These are phyloP conservation scores for Antitrichia curtipendula DNA, from an alignment of 225 moss, liverwort and hornwort genomes.

Conservation along the genomic window DNA sequence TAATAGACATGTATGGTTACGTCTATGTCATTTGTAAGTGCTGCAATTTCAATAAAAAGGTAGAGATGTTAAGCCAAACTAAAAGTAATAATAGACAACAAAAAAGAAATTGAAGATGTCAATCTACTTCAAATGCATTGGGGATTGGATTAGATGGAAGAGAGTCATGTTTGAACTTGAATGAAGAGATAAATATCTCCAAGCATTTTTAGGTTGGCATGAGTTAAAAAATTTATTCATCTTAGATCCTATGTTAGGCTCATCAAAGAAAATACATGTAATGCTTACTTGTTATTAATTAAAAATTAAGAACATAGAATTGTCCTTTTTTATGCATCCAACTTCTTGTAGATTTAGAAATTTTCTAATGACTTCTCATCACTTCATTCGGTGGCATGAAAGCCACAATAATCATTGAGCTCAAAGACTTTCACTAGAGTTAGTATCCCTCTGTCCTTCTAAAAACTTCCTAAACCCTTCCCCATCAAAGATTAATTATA, in stretches of 20 bases:
- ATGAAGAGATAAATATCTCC: background rate
- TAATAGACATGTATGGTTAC: fast-evolving
- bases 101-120: background rate
- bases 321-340: background rate
- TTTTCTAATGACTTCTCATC: too few relatives aligned
- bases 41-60: background rate
- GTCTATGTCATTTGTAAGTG: too few relatives aligned
- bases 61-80: fast-evolving
- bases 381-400: background rate
- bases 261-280: fast-evolving
- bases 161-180: background rate
- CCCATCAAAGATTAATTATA: too few relatives aligned
- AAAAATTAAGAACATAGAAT: background rate
- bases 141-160: background rate
- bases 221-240: background rate
- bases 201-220: background rate
- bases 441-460: too few relatives aligned
- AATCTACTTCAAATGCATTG: background rate
- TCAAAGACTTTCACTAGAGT: background rate
- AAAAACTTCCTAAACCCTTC: too few relatives aligned
- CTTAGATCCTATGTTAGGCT: fast-evolving
- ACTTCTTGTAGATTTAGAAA: background rate
- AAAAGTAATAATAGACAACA: background rate
- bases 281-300: background rate
- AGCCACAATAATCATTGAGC: background rate